Percentiles rank a stretch among this genome's conserved stretches.
phyloP scores from a whole-genome alignment of 1,284 basidiomycete species.

The Cutaneotrichosporon dermatis region DNA sequence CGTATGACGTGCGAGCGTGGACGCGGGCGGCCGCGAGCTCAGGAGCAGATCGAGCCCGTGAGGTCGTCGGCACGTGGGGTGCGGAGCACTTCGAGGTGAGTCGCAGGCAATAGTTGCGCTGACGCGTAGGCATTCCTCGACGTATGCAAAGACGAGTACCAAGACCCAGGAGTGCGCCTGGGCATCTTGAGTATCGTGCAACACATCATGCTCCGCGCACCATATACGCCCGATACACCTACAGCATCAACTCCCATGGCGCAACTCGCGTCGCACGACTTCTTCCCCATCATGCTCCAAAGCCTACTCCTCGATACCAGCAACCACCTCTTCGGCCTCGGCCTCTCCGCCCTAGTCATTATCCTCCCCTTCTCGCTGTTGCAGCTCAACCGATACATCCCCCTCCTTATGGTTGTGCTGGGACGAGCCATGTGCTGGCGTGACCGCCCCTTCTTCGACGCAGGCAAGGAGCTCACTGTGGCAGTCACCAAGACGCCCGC shows the following conservation, averaged over 20 bases:
- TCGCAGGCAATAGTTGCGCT: not conserved
- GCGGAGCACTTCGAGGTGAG: constrained; percentile 22
- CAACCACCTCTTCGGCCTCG: constrained; percentile 38
- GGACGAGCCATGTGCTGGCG: constrained; percentile 41
- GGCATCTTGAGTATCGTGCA: constrained; percentile 27
- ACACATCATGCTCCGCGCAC: constrained; percentile 23
- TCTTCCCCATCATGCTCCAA: constrained; percentile 24
- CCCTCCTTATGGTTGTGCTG: constrained; percentile 37
- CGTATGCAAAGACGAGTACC: constrained; percentile 10
- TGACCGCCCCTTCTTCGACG: constrained; percentile 40
- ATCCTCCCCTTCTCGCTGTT: constrained; percentile 38
- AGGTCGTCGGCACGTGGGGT: constrained; percentile 16
- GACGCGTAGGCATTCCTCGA: constrained; percentile 17
- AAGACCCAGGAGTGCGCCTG: constrained; percentile 19
- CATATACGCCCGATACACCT: constrained; percentile 27
- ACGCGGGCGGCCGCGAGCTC: not conserved
- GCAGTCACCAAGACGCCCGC: constrained; percentile 31
- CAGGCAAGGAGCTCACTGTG: constrained; percentile 11
- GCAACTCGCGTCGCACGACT: constrained; percentile 21
- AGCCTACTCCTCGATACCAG: constrained; percentile 37
- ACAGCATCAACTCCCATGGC: constrained; percentile 26
- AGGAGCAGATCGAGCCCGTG: not conserved
- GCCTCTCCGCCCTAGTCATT: constrained; percentile 28
- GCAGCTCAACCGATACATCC: constrained; percentile 29
- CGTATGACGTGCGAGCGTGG: constrained; percentile 14